These are phyloP conservation scores for Penicillium coprophilum DNA, from an alignment of 495 filamentous ascomycete genomes.

Conservation along the genomic window DNA sequence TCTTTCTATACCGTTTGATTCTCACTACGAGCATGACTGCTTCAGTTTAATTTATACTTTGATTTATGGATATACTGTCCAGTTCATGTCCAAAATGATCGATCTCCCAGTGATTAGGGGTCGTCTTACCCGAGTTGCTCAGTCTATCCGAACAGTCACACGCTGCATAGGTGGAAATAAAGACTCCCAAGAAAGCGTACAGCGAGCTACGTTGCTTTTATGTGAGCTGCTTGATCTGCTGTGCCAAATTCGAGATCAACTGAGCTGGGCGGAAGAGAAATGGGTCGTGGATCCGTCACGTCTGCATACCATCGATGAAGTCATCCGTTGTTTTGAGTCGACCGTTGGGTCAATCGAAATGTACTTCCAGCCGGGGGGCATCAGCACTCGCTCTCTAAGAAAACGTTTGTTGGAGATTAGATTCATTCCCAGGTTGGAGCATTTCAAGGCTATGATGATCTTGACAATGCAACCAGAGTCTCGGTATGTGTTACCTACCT, in stretches of 20 bases:
- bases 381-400: slow-evolving; percentile 29
- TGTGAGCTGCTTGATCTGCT: slow-evolving; percentile 28
- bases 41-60: not conserved
- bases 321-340: slow-evolving; percentile 22
- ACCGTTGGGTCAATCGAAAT: slow-evolving; percentile 31
- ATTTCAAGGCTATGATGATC: slow-evolving; percentile 33
- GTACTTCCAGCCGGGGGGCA: slow-evolving; percentile 38
- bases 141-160: slow-evolving; percentile 20
- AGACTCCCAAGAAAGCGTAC: slow-evolving; percentile 24
- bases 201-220: slow-evolving; percentile 19
- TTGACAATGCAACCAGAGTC: slow-evolving; percentile 33
- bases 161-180: slow-evolving; percentile 22
- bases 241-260: slow-evolving; percentile 27
- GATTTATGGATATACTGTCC: not conserved
- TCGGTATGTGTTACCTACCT: slow-evolving; percentile 17
- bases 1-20: not conserved
- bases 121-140: slow-evolving; percentile 17
- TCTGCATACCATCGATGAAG: slow-evolving; percentile 22
- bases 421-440: slow-evolving; percentile 29
- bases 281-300: slow-evolving; percentile 26
- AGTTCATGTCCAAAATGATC: slow-evolving; percentile 17
- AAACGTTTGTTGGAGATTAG: slow-evolving; percentile 32
- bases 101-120: slow-evolving; percentile 17
- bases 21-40: not conserved
- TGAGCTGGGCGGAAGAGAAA: slow-evolving; percentile 29